Conservation (phyloP, 495 filamentous ascomycete species). For the Penicillium paxilli region DNA sequence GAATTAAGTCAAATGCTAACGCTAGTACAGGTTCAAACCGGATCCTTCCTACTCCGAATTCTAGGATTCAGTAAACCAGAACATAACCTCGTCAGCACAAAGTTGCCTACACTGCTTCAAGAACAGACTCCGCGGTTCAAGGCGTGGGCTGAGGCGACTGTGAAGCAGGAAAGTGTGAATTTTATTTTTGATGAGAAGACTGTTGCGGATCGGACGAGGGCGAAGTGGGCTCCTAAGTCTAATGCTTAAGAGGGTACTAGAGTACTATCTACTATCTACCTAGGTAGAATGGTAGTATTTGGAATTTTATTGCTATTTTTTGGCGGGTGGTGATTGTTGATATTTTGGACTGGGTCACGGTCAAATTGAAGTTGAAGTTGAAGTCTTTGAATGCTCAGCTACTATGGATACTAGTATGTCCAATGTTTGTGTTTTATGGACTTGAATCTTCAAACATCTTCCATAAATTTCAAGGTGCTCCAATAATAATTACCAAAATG, state of each 20-base stretch:
- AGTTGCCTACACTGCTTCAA: conserved; percentile 46
- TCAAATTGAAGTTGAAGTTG: too few species aligned
- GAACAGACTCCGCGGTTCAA: conserved; percentile 62
- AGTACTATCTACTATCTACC: too few species aligned
- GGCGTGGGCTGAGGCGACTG: conserved; percentile 65
- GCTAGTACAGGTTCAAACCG: conserved; percentile 56
- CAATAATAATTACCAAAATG: too few species aligned
- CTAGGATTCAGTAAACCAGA: conserved; percentile 50
- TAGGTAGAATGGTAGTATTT: too few species aligned
- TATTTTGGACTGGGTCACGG: too few species aligned
- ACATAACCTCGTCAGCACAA: conserved; percentile 49
- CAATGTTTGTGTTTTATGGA: background rate
- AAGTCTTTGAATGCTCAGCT: too few species aligned
- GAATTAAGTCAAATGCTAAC: too few species aligned
- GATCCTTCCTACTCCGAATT: conserved; percentile 65
- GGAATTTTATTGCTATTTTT: too few species aligned
- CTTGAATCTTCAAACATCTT: background rate
- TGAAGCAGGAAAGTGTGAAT: conserved; percentile 64
- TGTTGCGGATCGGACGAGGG: conserved; percentile 21
- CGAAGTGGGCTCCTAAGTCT: background rate
- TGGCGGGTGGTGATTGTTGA: too few species aligned
- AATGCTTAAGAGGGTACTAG: too few species aligned
- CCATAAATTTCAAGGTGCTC: background rate
- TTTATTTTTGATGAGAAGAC: conserved; percentile 58
- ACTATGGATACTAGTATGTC: background rate